Base-by-base conservation (phyloP, 1,139 yeast species). In the Lodderomyces orthopsilosis region DNA sequence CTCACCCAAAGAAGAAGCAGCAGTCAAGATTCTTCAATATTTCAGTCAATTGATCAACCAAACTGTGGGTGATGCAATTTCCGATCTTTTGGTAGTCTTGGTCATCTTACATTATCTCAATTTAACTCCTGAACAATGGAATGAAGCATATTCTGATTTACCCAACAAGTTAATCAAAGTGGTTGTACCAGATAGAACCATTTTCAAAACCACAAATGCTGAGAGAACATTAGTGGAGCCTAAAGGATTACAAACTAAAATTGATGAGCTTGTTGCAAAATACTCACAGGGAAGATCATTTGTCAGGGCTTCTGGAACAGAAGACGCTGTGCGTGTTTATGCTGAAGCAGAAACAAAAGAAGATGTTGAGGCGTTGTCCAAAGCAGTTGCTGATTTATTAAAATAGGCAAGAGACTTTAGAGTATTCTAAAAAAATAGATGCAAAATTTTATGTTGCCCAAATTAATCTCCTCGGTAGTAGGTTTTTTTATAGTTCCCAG, bases 271-370 rank as follows among this genome's bases (percentile, higher is more conserved):
- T 41, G 93, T 91, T 12, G 59, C 68, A 17, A 67, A 78, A 55
- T 84, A 73, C 55, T 60, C 70, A 0, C 62, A 69, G 24, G 98
- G 94, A 2, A 77, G 98, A 58, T 83, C 95, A 2, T 93, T 93
- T 65, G 98, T 93, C 3, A 80, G 99, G 54, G 98, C 99, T 8
- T 86, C 96, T 49, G 99, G 98, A 14, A 93, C 99, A 1, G 99
- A 93, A 62, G 95, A 94, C 63, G 98, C 96, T 0, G 98, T 93
- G 2, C 79, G 98, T 56, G 88, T 93, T 8, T 93, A 93, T 55
- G 95, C 97, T 1, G 99, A 93, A 62, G 96, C 97, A 0, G 72
- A 69, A 12, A 77, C 70, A 18, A 49, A 52, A 37, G 68, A 59
- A 35, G 48, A 68, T 38, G 69, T 68, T 8, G 68, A 62, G 37